Conservation (phyloP, 2,329 filamentous ascomycete genomes). For the Epichloe amarillans region DNA sequence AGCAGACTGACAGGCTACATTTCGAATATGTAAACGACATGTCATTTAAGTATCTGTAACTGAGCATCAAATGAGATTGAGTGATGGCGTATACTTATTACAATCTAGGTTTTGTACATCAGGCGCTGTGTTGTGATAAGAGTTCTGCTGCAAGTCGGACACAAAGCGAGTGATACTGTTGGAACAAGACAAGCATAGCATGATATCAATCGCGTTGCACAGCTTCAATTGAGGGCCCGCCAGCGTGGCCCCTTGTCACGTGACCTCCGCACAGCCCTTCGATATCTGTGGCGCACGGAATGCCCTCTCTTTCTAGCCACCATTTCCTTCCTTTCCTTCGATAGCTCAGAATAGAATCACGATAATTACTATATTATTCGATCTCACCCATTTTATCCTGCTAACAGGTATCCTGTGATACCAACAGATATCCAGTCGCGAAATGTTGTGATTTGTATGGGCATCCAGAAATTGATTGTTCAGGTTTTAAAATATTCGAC, state of each 20-base stretch:
- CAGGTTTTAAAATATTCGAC: not conserved
- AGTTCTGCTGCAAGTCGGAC: not conserved
- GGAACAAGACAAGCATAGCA: too few species aligned
- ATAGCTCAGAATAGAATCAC: too few species aligned
- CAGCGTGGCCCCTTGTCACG: too few species aligned
- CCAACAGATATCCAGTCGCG: not conserved
- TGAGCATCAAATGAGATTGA: not conserved
- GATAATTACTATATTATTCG: too few species aligned
- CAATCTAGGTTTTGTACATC: not conserved
- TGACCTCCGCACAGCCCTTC: too few species aligned
- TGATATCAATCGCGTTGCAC: too few species aligned
- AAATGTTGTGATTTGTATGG: not conserved
- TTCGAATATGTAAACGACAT: not conserved
- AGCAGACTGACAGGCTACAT: not conserved
- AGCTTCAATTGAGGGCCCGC: too few species aligned
- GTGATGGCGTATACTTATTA: not conserved
- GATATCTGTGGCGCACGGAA: too few species aligned
- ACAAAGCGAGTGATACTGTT: constrained; percentile 1
- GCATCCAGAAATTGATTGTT: not conserved
- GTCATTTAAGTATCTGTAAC: not conserved
- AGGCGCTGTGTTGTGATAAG: not conserved
- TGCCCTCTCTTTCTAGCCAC: too few species aligned
- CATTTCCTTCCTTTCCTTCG: too few species aligned
- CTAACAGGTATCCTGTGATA: too few species aligned
- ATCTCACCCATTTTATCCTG: too few species aligned